Base-by-base conservation (phyloP, 306 rosid genomes). In the Hippophae gyantsensis region DNA sequence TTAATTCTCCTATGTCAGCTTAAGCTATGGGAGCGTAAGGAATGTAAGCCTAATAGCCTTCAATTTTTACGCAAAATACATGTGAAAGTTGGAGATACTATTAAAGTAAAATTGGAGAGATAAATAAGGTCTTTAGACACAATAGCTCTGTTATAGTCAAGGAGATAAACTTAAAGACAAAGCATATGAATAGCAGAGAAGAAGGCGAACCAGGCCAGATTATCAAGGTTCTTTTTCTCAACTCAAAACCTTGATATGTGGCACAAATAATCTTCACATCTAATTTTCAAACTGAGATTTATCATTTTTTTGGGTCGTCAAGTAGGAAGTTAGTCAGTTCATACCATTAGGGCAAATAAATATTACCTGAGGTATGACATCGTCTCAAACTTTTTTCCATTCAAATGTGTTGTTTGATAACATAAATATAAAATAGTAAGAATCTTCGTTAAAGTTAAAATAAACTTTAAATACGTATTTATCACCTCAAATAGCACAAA, bases 181-280 rank as follows among this genome's bases (percentile, higher is more conserved):
- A 88, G 77, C 95, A 92, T 77, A 46, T 77, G 75, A 88, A 92
- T 86, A 83, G 95, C 82, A 74, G 72, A 74, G 90, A 81, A 66
- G 84, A 86, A 74, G 97, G 87, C 26, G 95, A 92, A 70, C 79
- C 86, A 1, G 97, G 97, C n/a, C 86, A 92, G 76, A 88, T 88
- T 27, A 61, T 78, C 6, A 82, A 84, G 99, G 99, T 92, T 65
- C 9, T 38, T 57, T 56, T 79, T 72, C 71, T 54, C 56, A 49
- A 57, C 50, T 63, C 26, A 48, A 51, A 32, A 66, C 60, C 55
- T 43, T 40, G 54, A 18, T 18, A 18, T 18, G 1, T 18, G 23
- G 23, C 23, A 18, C 23, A 18, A 18, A 18, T 18, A 1, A 5
- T 23, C 38, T 40, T 52, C 13, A 52, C 23, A 9, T 50, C 54